Base-by-base conservation (phyloP, 108 stramenopile genomes). In the Skeletonema potamos region DNA sequence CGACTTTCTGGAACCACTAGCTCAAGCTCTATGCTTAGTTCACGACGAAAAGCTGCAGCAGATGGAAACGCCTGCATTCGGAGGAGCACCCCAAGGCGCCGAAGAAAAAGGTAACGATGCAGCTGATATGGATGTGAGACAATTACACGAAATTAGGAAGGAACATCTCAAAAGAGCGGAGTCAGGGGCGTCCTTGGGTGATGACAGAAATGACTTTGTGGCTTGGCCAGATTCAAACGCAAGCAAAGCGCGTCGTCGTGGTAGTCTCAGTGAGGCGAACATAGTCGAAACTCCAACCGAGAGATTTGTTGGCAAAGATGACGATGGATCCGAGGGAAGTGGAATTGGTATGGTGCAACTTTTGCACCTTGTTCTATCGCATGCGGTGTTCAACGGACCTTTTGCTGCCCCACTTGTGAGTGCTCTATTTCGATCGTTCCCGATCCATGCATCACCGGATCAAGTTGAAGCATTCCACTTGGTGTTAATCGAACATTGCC, bases 391-490 rank as follows among this genome's bases (percentile, higher is more conserved):
- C 44, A 61, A 77, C 10, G 88, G 84, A 15, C 93, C 89, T 6
- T 69, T 86, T 54, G 93, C 91, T 34, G 89, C 91, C 22, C 84
- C 86, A 34, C 82, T 90, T 18, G 85, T 94, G 10, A 69, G 80
- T 67, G 76, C 84, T 18, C 62, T 94, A 13, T 92, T 94, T 51
- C 81, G 74, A 15, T 88, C 89, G 4, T 92, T 90, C 70, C 93
- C 93, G 27, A 87, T 92, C 43, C 91, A 92, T 75, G 86, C 91
- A 33, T 80, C 87, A 11, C 79, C 88, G 8, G 87, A 91, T 20
- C 89, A 94, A 77, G 93, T 92, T 22, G 86, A 87, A 41, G 89
- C 90, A 34, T 92, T 90, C 60, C 91, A 94, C 39, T 54, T 94
- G 27, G 85, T 92, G 0, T 64, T 94, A 59, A 79, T 92, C 48